phyloP scores from a whole-genome alignment of 495 filamentous ascomycete species.

The Glarea lozoyensis region DNA sequence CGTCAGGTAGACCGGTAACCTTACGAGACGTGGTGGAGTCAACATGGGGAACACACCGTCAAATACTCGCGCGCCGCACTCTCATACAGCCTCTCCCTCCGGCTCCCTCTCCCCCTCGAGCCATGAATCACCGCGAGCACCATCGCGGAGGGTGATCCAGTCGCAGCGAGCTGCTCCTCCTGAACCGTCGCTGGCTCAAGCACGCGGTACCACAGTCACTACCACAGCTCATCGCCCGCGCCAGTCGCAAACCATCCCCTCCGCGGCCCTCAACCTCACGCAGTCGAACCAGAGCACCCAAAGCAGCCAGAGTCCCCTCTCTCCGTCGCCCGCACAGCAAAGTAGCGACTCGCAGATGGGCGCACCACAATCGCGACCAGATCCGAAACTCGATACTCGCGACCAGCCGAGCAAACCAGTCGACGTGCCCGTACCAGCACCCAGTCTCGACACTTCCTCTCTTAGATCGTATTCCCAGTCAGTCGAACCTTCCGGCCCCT shows the following conservation, averaged over 20 bases:
- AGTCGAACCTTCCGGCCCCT: conserved; percentile 26
- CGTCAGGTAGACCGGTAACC: background rate
- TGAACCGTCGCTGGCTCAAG: conserved; percentile 43
- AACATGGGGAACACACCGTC: conserved; percentile 36
- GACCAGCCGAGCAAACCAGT: conserved; percentile 39
- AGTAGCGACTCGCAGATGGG: conserved; percentile 16
- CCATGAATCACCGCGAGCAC: conserved; percentile 25
- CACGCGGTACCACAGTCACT: conserved; percentile 35
- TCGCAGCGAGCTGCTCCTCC: conserved; percentile 40
- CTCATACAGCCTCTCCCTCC: conserved; percentile 12
- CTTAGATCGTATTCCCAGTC: conserved; percentile 19
- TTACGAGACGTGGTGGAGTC: conserved; percentile 3
- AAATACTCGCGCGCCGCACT: conserved; percentile 23
- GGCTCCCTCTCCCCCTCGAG: conserved; percentile 10
- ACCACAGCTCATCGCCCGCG: conserved; percentile 31
- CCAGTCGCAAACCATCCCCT: conserved; percentile 20
- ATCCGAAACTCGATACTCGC: conserved; percentile 9
- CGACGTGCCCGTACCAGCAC: conserved; percentile 34
- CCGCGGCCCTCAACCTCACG: no score
- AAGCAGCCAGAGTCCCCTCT: conserved; percentile 24
- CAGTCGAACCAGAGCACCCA: conserved; percentile 29
- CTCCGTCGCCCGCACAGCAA: conserved; percentile 13
- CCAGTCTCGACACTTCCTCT: conserved; percentile 18
- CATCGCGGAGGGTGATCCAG: conserved; percentile 19
- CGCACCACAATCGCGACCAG: conserved; percentile 13